Evolutionary conservation across 2,329 filamentous ascomycete species (phyloP).

Genomic region (Venturia asperata): DNA sequence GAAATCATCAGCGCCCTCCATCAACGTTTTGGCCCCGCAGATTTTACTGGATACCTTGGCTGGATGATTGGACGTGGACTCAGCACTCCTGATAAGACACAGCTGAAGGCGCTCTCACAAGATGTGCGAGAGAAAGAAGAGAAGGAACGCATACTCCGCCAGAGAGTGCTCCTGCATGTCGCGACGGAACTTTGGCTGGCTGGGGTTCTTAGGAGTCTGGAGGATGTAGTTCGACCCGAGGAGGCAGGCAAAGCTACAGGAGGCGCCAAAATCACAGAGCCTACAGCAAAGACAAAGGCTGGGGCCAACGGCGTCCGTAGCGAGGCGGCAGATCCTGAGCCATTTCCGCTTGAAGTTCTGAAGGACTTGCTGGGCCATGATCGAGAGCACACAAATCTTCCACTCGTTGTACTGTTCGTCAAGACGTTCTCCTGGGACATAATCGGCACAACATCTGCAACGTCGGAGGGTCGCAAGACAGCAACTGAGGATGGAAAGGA

Average conservation of each 20-base stretch:
- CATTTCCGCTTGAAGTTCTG: conserved; percentile 93
- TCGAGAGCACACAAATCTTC: conserved; percentile 83
- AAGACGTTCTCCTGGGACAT: conserved; percentile 97
- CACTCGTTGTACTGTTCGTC: conserved; percentile 87
- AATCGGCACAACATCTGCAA: conserved; percentile 65
- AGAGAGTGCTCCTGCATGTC: conserved; percentile 77
- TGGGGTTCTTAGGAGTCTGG: conserved; percentile 74
- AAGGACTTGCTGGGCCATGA: conserved; percentile 95
- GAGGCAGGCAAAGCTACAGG: conserved; percentile 57
- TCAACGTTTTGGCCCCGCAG: conserved; percentile 81
- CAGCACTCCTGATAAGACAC: conserved; percentile 79
- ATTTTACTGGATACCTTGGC: conserved; percentile 86
- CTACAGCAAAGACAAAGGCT: conserved; percentile 57
- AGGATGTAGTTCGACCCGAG: conserved; percentile 59
- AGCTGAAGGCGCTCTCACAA: conserved; percentile 67
- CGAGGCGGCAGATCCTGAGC: conserved; percentile 62
- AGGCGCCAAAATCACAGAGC: conserved; percentile 45
- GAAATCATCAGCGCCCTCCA: conserved; percentile 94
- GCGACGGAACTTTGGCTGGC: conserved; percentile 96
- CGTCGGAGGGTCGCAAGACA: conserved; percentile 72
- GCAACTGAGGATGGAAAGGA: conserved; percentile 55
- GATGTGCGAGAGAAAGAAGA: conserved; percentile 92
- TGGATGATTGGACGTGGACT: conserved; percentile 90
- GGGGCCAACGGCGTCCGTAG: conserved; percentile 47
- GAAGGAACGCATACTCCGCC: conserved; percentile 81